Evolutionary conservation across 768 basidiomycete genomes (phyloP).

Genomic region (Termitomyces sp.): DNA sequence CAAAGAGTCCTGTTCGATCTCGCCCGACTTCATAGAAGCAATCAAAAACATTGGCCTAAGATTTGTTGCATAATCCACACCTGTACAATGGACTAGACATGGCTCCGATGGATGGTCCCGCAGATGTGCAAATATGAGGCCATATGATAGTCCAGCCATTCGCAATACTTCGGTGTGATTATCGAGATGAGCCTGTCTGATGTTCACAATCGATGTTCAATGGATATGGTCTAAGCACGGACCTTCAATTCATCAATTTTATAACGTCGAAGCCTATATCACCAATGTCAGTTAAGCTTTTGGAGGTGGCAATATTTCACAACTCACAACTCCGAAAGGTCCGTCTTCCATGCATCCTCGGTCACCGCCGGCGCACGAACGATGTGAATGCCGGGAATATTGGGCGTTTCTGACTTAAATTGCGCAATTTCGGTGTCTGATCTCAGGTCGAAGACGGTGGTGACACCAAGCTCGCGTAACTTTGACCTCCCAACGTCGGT

Average conservation of each 20-base stretch:
- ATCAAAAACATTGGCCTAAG: background rate
- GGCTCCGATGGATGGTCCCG: slow-evolving; percentile 30
- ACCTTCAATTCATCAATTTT: background rate
- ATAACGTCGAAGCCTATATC: background rate
- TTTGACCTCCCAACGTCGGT: slow-evolving; percentile 26
- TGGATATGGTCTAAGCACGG: background rate
- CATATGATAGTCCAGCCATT: slow-evolving; percentile 23
- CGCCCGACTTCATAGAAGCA: slow-evolving; percentile 28
- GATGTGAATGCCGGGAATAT: slow-evolving; percentile 25
- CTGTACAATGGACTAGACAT: slow-evolving; percentile 38
- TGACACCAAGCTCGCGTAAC: slow-evolving; percentile 27
- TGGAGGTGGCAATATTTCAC: background rate
- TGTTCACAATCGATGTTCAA: background rate
- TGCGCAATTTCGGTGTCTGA: slow-evolving; percentile 27
- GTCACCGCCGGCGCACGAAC: slow-evolving; percentile 22
- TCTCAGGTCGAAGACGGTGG: slow-evolving; percentile 34
- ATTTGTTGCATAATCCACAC: slow-evolving; percentile 15
- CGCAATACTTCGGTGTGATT: slow-evolving; percentile 25
- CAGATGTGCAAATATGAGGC: slow-evolving; percentile 29
- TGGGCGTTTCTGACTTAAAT: slow-evolving; percentile 22
- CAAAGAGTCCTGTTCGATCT: slow-evolving; percentile 35
- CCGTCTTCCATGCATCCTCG: slow-evolving; percentile 20
- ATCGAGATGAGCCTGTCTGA: slow-evolving; percentile 23
- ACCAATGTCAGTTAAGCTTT: background rate
- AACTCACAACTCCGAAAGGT: slow-evolving; percentile 16